Base-by-base conservation (phyloP, 192 early-diverging fungal species). In the Podila epicladia region DNA sequence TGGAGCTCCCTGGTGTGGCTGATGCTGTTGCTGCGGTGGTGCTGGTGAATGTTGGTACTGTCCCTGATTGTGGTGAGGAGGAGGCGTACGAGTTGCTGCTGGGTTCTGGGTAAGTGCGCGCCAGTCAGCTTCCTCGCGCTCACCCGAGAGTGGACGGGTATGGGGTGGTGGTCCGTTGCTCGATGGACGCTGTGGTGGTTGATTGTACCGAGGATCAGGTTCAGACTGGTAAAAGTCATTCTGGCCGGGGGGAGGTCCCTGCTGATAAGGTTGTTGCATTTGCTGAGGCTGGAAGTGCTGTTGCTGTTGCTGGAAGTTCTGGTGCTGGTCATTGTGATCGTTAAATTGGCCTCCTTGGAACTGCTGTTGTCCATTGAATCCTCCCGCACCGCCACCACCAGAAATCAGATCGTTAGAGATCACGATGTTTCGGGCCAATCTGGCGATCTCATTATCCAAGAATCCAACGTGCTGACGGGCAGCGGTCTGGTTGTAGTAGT, bases 371-470 rank as follows among this genome's bases (percentile, higher is more conserved):
- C 26, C 35, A 60, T 57, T 37, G 38, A 59, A 59, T 50, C 41
- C 59, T 20, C 57, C 57, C 3, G 73, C 71, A 33, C 64, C 69
- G 60, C 71, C 67, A 15, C 77, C 77, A 31, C 71, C 71, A 22
- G 66, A 64, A 17, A 72, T 64, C 17, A 80, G 51, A n/a, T 80
- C 77, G 53, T 69, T 60, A 1, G 77, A 73, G 32, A 80, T 80
- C n/a, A 69, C 62, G 58, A 80, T 80, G n/a, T 69, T 80, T 13
- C 87, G 68, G 19, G 90, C 84, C 4, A 91, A 74, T 45, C 73
- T 73, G 32, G 84, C 87, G 12, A 90, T 70, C 12, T 94, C 93
- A 72, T 92, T 92, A 57, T 93, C 91, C 29, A 95, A 72, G 65
- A 90, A 94, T 9, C 85, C 84, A 35, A 94, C 79, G 19, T 79